Evolutionary conservation across 2,329 filamentous ascomycete genomes (phyloP), one percentile per base, ranked within the genome.

Genomic region (Ophiostoma angusticollis): DNA sequence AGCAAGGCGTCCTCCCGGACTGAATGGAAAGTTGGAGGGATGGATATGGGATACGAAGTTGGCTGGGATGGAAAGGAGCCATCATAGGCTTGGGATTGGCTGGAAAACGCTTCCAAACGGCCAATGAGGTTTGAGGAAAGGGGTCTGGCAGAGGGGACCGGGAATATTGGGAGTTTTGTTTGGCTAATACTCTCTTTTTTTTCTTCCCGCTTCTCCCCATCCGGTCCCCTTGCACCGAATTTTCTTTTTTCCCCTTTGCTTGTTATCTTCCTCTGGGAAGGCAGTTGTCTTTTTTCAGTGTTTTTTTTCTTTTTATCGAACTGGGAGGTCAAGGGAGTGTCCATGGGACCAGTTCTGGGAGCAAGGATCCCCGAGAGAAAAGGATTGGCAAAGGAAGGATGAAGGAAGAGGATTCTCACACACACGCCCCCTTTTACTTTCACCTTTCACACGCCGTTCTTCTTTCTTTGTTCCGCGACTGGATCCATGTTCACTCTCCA

Each of bases 281-380:
- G 42, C 40, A 24, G 13, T 39, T 42, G 43, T 45, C 37, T 35
- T 33, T 34, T 33, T 24, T 35, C 37, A 8, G 17, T 18, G 27
- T 30, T 28, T 16, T 19, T 43, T 33, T 33, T n/a, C 31, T 37
- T 13, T 36, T 31, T 33, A 14, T 35, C 29, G 21, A 25, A 19
- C 25, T 39, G 41, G 41, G 41, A 33, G 41, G 41, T 38, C 31
- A 39, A 37, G 33, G 40, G 40, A 27, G 40, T 25, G n/a, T n/a
- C n/a, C n/a, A n/a, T n/a, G 40, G 18, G 30, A 37, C 24, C 21
- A 35, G 14, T n/a, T n/a, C 35, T 36, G 39, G 23, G 16, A 21
- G 28, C 27, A 32, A 9, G 11, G 8, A 24, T 24, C 12, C 25
- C 21, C 23, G n/a, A 41, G 17, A 17, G 19, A 16, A 35, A 22